Evolutionary conservation across 257 asterid species (phyloP), one percentile per base, ranked within the genome.

Genomic region (Solanum neorickii): DNA sequence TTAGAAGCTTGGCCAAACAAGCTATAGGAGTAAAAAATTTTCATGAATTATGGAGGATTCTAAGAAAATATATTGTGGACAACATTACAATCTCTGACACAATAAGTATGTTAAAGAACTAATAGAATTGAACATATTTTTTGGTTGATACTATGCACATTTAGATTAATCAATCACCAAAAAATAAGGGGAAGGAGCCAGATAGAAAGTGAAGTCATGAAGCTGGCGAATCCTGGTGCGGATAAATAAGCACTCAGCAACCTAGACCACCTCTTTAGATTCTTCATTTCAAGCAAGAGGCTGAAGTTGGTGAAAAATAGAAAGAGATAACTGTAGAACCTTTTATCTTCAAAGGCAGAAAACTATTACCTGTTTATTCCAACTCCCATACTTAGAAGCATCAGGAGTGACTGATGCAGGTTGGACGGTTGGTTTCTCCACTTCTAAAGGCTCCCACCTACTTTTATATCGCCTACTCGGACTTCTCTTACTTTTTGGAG

Each of bases 391-490:
- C 86, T 90, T 94, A 33, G 90, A 87, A 89, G 94, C 87, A 87
- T 89, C 92, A 77, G 82, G 84, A 84, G 93, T 83, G 90, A 87
- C 85, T 89, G 88, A 49, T 52, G 93, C 88, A 84, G 95, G 87
- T 88, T 91, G 94, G 59, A 92, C 95, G 86, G 89, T 89, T 87
- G 88, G 84, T 88, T 91, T 94, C 88, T 92, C 98, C 89, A 96
- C 98, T 87, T 89, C 86, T 83, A 95, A 52, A 78, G 99, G 99
- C 90, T 94, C 99, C 99, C 99, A 97, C 93, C 99, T 92, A 88
- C 99, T 97, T 94, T 97, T 97, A 88, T 91, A 89, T 87, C 98
- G 95, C 91, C 96, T 95, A 88, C 90, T 91, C 83, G 99, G 98
- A 92, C 98, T 93, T 90, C 87, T 95, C 88, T 87, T 94, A 88